Conservation (phyloP, 140 eudicot species). For the Oenanthe javanica region DNA sequence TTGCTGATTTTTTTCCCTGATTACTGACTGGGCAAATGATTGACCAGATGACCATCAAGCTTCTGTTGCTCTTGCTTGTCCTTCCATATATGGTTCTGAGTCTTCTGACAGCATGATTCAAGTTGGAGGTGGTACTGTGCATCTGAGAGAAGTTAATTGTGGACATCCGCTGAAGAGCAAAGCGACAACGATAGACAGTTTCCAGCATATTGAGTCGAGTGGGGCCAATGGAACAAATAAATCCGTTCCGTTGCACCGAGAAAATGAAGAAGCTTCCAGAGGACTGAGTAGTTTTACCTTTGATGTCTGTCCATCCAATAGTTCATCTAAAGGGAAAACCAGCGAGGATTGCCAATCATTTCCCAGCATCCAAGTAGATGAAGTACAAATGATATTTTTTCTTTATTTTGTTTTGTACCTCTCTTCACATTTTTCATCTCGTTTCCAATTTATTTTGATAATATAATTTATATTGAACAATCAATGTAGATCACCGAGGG, state of each 20-base stretch:
- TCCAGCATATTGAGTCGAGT: constrained; percentile 8
- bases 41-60: constrained; percentile 20
- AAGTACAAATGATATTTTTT: constrained; percentile 28
- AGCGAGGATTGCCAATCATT: constrained; percentile 25
- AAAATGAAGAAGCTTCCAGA: constrained; percentile 22
- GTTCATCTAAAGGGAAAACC: constrained; percentile 35
- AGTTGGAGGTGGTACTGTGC: constrained; percentile 25
- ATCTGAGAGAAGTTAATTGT: constrained; percentile 27
- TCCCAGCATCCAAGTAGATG: constrained; percentile 26
- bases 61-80: constrained; percentile 21
- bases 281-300: constrained; percentile 39
- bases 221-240: constrained; percentile 13
- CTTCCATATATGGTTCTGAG: constrained; percentile 16
- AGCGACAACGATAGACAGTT: constrained; percentile 23
- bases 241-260: constrained; percentile 13
- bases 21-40: constrained; percentile 24
- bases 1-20: constrained; percentile 6
- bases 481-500: constrained; percentile 23
- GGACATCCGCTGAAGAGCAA: constrained; percentile 22
- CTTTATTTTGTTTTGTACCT: background rate
- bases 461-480: background rate
- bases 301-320: constrained; percentile 43
- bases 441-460: background rate
- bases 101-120: constrained; percentile 13
- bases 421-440: too few relatives aligned